Percentiles rank a stretch among this genome's conserved stretches.
phyloP scores from a whole-genome alignment of 768 basidiomycete genomes.

The Suillus fuscotomentosus region DNA sequence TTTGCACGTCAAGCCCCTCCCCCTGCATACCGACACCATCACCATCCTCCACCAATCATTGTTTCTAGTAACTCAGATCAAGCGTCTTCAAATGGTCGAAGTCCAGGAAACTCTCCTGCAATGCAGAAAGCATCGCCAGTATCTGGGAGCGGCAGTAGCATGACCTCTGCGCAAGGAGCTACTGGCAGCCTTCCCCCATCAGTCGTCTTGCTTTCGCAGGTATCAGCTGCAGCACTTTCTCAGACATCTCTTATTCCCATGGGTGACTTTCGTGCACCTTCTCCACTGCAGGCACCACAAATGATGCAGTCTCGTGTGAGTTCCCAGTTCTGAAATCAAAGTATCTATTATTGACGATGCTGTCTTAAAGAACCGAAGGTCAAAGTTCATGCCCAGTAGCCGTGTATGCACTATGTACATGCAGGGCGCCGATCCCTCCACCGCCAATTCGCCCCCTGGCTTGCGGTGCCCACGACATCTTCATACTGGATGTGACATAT shows the following conservation, averaged over 20 bases:
- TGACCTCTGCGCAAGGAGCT: conserved; percentile 13
- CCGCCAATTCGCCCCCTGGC: conserved; percentile 59
- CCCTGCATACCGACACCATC: conserved; percentile 33
- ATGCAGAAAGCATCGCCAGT: conserved; percentile 21
- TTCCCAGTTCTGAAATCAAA: background rate
- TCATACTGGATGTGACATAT: conserved; percentile 72
- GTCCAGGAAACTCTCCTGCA: conserved; percentile 22
- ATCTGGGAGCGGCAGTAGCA: conserved; percentile 17
- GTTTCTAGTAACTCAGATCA: conserved; percentile 26
- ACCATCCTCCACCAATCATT: conserved; percentile 34
- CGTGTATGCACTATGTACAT: conserved; percentile 54
- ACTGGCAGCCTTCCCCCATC: conserved; percentile 28
- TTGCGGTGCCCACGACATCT: conserved; percentile 74
- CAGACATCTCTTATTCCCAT: conserved; percentile 12
- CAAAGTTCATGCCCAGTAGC: conserved; percentile 27
- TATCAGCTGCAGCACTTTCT: conserved; percentile 19
- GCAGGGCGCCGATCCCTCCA: conserved; percentile 59
- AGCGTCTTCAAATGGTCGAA: conserved; percentile 20
- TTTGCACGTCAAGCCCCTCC: conserved; percentile 68
- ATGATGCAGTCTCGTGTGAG: background rate
- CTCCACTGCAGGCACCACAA: conserved; percentile 1
- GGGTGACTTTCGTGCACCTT: conserved; percentile 1
- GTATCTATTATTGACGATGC: conserved; percentile 6
- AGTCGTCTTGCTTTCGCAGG: conserved; percentile 26
- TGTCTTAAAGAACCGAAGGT: conserved; percentile 1